Evolutionary conservation across 2,329 filamentous ascomycete genomes (phyloP), one percentile per base, ranked within the genome.

Genomic region (Diaporthe citriasiana): DNA sequence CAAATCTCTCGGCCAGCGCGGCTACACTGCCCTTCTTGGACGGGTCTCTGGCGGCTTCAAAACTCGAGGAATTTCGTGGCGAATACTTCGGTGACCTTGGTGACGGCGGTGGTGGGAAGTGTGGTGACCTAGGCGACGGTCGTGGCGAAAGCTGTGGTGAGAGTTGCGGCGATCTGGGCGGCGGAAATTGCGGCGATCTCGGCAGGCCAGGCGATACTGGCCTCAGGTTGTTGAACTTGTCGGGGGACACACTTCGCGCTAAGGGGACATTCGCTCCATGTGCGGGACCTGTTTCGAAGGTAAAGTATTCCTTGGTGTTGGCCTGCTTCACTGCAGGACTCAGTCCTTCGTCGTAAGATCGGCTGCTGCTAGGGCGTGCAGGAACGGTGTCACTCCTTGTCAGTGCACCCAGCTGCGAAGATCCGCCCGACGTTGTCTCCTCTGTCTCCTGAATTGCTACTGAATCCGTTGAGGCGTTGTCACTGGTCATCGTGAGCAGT

Each of bases 1-100:
- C 81, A 75, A 82, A 82, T 73, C 81, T 83, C 71, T 83, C 80
- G 40, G 81, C 79, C 57, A 84, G 77, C 42, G 82, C 77, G n/a
- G 82, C 78, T 25, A 82, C 81, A 30, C 81, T 82, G 22, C 81
- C 82, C 8, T 57, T 71, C 63, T 72, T 57, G 40, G 57, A 13
- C 9, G 69, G 55, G 40, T 63, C 68, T 63, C 47, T 69, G 74
- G 56, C 50, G 17, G 47, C 63, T 42, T 71, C 71, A 33, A 65
- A 70, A 33, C 47, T 53, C 25, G 72, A 68, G 22, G 60, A 65
- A 10, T 74, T 51, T 8, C 57, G 68, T 4, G 60, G 47, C 9
- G 70, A 56, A n/a, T 51, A 57, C 8, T 55, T 38, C 0, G 65
- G 27, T 33, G 66, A 53, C 40, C 59, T 73, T 10, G 56, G 47